Evolutionary conservation across 2,329 filamentous ascomycete species (phyloP), one percentile per base, ranked within the genome.

Genomic region (Nemania sp.): DNA sequence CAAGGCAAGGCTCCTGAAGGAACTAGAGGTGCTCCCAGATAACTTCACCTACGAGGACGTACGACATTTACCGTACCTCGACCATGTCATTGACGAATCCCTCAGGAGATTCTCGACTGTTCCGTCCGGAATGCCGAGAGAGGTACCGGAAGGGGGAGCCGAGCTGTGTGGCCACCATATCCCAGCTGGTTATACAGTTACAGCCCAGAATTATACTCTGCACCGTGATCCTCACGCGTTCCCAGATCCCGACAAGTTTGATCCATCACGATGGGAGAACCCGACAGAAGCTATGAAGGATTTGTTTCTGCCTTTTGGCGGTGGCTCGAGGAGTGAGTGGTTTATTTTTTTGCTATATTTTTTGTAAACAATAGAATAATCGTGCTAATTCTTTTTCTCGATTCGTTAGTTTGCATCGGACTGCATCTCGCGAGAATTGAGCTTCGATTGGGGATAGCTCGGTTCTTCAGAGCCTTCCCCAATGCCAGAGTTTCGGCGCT

Each of bases 361-460:
- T 15, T 15, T n/a, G n/a, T n/a, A 20, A 32, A 8, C 1, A 29
- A 56, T 22, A 18, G 26, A 26, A 3, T 13, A 11, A 7, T 32
- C 24, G 10, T 41, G 11, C 29, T 67, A 58, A 58, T n/a, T 20
- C 3, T n/a, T 24, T 27, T 11, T 24, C 27, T 15, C 41, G 10
- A 20, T 43, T 45, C 10, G 1, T 5, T 57, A 79, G 77, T 75
- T 3, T 89, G 87, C 67, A 77, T 89, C 15, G 87, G 87, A 2
- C 77, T 87, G 20, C 84, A 88, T 66, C 80, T 89, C 10, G 87
- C 87, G 0, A 79, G 80, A 15, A 84, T 87, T 76, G 86, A 88
- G 69, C 73, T 88, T 24, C 79, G 85, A 3, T 80, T 86, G 52
- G 84, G 80, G 0, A 78, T 80, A 1, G 83, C 85, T 0, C 78